Evolutionary conservation across 371 early-diverging fungal species (phyloP).

Genomic region (Capillidium heterosporum): DNA sequence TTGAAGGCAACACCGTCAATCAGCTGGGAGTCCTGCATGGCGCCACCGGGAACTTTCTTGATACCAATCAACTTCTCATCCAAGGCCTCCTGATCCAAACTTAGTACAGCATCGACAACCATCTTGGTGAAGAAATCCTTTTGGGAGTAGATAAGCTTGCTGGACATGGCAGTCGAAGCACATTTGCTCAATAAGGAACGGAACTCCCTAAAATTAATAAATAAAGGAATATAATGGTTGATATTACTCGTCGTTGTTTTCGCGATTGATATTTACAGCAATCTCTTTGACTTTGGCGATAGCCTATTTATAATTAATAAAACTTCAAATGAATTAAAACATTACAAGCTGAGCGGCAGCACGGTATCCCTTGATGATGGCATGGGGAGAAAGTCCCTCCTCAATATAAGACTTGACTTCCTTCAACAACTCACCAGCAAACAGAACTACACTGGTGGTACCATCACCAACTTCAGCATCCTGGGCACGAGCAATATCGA

Average conservation of each 20-base stretch:
- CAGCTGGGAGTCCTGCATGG: slow-evolving; percentile 94
- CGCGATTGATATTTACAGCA: slow-evolving; percentile 52
- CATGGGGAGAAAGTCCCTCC: slow-evolving; percentile 88
- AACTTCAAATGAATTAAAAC: background rate
- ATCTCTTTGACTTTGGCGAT: slow-evolving; percentile 74
- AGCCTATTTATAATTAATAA: slow-evolving; percentile 20
- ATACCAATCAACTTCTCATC: slow-evolving; percentile 93
- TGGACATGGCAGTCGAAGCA: slow-evolving; percentile 96
- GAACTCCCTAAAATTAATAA: slow-evolving; percentile 37
- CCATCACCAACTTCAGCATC: slow-evolving; percentile 99
- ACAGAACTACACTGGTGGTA: slow-evolving; percentile 97
- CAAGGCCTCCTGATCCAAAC: slow-evolving; percentile 79
- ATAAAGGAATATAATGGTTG: background rate
- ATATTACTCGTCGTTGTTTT: slow-evolving; percentile 42
- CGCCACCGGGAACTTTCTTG: slow-evolving; percentile 97
- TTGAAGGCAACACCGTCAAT: slow-evolving; percentile 99
- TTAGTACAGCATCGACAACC: slow-evolving; percentile 95
- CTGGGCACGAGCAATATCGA: slow-evolving; percentile 96
- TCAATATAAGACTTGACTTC: slow-evolving; percentile 88
- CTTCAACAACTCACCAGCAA: slow-evolving; percentile 93
- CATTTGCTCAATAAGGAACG: slow-evolving; percentile 86
- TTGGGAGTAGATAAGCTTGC: slow-evolving; percentile 95
- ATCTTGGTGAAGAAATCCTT: slow-evolving; percentile 96
- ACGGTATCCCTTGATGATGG: slow-evolving; percentile 88
- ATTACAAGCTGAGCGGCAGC: slow-evolving; percentile 55